Conservation (phyloP, 441 rosid genomes). For the Pelargonium myrrhifolium region DNA sequence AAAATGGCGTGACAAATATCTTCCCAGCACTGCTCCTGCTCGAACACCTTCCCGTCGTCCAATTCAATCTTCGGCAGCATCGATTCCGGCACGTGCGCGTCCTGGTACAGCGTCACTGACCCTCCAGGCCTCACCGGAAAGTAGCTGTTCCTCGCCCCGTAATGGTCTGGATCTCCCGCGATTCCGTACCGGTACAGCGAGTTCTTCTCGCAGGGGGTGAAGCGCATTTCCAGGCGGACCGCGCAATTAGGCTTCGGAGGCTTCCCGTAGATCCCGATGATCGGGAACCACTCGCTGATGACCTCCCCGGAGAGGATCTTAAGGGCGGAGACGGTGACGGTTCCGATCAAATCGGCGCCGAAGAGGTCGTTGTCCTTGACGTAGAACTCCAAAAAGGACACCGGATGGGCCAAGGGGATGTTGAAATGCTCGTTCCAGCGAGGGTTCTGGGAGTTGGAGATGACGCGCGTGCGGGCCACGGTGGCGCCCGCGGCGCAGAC, state of each 20-base stretch:
- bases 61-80: slow-evolving; percentile 45
- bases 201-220: slow-evolving; percentile 39
- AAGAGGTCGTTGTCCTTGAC: slow-evolving; percentile 73
- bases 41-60: slow-evolving; percentile 55
- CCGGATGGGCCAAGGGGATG: slow-evolving; percentile 72
- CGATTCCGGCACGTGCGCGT: slow-evolving; percentile 75
- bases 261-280: slow-evolving; percentile 39
- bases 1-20: slow-evolving; percentile 80
- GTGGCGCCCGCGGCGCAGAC: slow-evolving; percentile 61
- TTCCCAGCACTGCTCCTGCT: slow-evolving; percentile 71
- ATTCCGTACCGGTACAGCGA: slow-evolving; percentile 39
- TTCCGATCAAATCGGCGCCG: slow-evolving; percentile 71
- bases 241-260: slow-evolving; percentile 64
- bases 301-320: slow-evolving; percentile 35
- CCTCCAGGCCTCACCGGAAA: slow-evolving; percentile 91
- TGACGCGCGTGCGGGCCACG: slow-evolving; percentile 78
- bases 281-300: slow-evolving; percentile 58
- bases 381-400: slow-evolving; percentile 40
- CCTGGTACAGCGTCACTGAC: slow-evolving; percentile 78
- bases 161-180: slow-evolving; percentile 42
- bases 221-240: slow-evolving; percentile 44
- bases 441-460: slow-evolving; percentile 53
- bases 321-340: slow-evolving; percentile 39
- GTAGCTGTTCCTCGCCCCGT: slow-evolving; percentile 86
- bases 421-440: slow-evolving; percentile 62